Evolutionary conservation across 352 stramenopile genomes (phyloP), one percentile per base, ranked within the genome.

Genomic region (Phytopythium helicoides): DNA sequence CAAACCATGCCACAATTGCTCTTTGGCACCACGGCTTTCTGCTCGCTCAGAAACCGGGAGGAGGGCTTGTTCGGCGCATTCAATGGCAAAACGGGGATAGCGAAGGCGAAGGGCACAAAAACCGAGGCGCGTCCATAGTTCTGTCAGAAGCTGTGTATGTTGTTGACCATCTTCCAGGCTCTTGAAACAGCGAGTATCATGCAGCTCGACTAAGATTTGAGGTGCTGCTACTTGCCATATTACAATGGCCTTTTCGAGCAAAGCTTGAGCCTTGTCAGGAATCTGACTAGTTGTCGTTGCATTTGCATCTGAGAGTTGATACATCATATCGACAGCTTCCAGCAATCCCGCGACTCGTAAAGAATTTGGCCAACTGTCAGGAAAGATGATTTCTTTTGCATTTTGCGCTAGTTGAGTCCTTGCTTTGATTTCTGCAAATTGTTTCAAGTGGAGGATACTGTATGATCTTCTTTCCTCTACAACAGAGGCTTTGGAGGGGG

Each of bases 121-220:
- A 5, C 59, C 83, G 12, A 94, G 28, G 12, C 85, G 81, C 14
- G 86, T 64, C 80, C 78, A 94, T 2, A 92, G 50, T 37, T 96
- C 85, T 1, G 73, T 62, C 44, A 83, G 78, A 15, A 92, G 40
- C 44, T 92, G 75, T 15, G 78, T 62, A 10, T 80, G 58, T 12
- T 89, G 66, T 44, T 87, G 74, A 12, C 75, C 73, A 39, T 81
- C 60, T 61, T 92, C 71, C 4, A 91, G 26, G 2, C 58, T 45
- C 22, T 71, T 37, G 3, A 51, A 44, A 15, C 49, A 22, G 12
- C 52, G 51, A 21, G 56, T 47, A 18, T 63, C 55, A 44, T 64
- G 51, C 1, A 86, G 54, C 12, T 52, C 44, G 1, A 62, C 55
- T 9, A 86, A 48, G 6, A 73, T 50, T 6, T 86, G 73, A 0